Evolutionary conservation across 2,329 filamentous ascomycete species (phyloP).

Genomic region (Gliomastix tumulicola): DNA sequence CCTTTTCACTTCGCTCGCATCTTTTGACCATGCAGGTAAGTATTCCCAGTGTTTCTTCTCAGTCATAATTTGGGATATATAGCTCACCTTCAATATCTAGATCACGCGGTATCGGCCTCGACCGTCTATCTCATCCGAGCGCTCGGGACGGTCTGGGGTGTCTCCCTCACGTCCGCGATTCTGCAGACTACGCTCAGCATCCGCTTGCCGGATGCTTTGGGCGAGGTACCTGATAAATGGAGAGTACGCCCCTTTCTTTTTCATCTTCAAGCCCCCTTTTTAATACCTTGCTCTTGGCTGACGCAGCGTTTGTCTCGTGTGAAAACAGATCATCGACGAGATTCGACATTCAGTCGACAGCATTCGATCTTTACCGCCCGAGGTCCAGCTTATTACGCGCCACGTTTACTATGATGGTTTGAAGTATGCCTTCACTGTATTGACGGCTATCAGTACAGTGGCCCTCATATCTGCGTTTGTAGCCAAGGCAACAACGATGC

Average conservation of each 20-base stretch:
- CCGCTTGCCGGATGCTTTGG: slow-evolving; percentile 44
- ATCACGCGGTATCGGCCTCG: slow-evolving; percentile 56
- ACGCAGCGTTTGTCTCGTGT: background rate
- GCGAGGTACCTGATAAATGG: slow-evolving; percentile 48
- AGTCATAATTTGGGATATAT: no score
- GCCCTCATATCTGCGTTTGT: slow-evolving; percentile 26
- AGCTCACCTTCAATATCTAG: no score
- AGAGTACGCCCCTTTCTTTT: slow-evolving; percentile 36
- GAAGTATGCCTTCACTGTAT: slow-evolving; percentile 46
- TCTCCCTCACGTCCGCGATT: slow-evolving; percentile 55
- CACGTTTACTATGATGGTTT: slow-evolving; percentile 55
- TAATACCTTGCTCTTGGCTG: background rate
- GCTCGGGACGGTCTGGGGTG: slow-evolving; percentile 57
- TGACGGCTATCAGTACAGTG: slow-evolving; percentile 41
- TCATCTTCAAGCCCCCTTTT: background rate
- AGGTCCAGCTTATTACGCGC: slow-evolving; percentile 48
- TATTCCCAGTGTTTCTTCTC: no score
- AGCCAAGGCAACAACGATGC: slow-evolving; percentile 18
- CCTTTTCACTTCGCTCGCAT: slow-evolving; percentile 55
- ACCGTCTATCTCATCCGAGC: slow-evolving; percentile 59
- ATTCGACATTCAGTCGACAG: slow-evolving; percentile 55
- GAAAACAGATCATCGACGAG: slow-evolving; percentile 47
- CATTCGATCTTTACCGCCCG: slow-evolving; percentile 45
- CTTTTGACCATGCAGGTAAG: slow-evolving; percentile 54
- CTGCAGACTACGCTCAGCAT: slow-evolving; percentile 54